Evolutionary conservation across 805 yeast genomes (phyloP).

Genomic region (Saturnispora gosingensis): DNA sequence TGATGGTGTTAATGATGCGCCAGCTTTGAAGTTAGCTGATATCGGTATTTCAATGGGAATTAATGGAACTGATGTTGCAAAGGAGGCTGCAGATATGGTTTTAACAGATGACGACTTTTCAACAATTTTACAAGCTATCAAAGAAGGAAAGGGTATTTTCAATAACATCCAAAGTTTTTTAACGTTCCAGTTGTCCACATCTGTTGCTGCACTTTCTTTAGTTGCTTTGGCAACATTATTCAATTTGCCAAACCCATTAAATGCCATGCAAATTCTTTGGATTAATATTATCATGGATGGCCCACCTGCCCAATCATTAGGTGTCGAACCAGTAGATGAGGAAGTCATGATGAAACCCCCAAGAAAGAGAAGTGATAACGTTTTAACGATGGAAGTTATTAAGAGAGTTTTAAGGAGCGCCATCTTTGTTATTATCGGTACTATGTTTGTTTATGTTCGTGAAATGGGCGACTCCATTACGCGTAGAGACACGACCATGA

Average conservation of each 20-base stretch:
- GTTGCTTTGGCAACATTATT: slow-evolving; percentile 82
- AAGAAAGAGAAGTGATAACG: slow-evolving; percentile 76
- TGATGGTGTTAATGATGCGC: slow-evolving; percentile 97
- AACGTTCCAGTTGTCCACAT: slow-evolving; percentile 91
- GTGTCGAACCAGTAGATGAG: slow-evolving; percentile 95
- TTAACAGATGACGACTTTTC: slow-evolving; percentile 94
- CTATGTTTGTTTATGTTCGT: slow-evolving; percentile 73
- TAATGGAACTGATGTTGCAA: slow-evolving; percentile 96
- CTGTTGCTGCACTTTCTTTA: slow-evolving; percentile 87
- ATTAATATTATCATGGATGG: slow-evolving; percentile 98
- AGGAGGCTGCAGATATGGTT: slow-evolving; percentile 97
- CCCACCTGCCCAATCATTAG: slow-evolving; percentile 96
- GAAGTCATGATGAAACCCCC: slow-evolving; percentile 97
- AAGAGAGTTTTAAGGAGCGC: slow-evolving; percentile 74
- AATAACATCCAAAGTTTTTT: slow-evolving; percentile 90
- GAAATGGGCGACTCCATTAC: slow-evolving; percentile 87
- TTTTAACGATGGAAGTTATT: slow-evolving; percentile 61
- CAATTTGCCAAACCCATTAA: slow-evolving; percentile 85
- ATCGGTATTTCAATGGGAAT: slow-evolving; percentile 92
- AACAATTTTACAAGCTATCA: slow-evolving; percentile 86
- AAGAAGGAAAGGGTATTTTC: slow-evolving; percentile 96
- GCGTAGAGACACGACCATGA: slow-evolving; percentile 96
- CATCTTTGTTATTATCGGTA: slow-evolving; percentile 67
- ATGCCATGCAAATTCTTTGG: slow-evolving; percentile 98
- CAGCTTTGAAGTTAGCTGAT: slow-evolving; percentile 93